Conservation (phyloP, 345 rosid genomes). For the Citrus australasica region DNA sequence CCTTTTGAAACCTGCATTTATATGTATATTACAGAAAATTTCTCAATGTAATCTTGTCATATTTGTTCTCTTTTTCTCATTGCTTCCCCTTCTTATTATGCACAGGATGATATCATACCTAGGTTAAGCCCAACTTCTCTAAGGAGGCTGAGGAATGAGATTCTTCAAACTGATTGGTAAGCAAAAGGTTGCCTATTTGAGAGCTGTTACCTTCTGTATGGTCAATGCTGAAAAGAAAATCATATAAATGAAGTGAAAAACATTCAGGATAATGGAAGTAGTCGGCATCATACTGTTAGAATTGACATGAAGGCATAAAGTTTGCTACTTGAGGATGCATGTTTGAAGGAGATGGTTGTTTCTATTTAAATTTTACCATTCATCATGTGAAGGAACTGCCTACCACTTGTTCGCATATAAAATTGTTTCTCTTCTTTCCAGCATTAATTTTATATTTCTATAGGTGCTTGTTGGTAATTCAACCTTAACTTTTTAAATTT, state of each 20-base stretch:
- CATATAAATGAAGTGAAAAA: background rate
- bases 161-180: constrained; percentile 89
- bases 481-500: background rate
- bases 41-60: background rate
- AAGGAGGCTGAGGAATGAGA: constrained; percentile 76
- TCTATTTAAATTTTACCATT: background rate
- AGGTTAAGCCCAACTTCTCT: constrained; percentile 74
- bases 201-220: background rate
- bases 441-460: background rate
- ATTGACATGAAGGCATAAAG: background rate
- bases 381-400: background rate
- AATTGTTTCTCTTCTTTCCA: background rate
- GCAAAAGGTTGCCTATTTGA: background rate
- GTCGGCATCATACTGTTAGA: background rate
- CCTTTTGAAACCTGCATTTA: background rate
- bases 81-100: background rate
- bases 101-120: constrained; percentile 86
- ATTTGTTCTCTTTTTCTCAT: background rate
- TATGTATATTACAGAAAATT: background rate
- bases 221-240: background rate
- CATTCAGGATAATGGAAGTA: background rate
- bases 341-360: background rate
- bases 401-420: background rate
- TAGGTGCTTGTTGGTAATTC: background rate
- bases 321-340: constrained; percentile 1